Evolutionary conservation across 208 protist species (phyloP), one percentile per base, ranked within the genome.

Genomic region (Trypanosoma lewisi): DNA sequence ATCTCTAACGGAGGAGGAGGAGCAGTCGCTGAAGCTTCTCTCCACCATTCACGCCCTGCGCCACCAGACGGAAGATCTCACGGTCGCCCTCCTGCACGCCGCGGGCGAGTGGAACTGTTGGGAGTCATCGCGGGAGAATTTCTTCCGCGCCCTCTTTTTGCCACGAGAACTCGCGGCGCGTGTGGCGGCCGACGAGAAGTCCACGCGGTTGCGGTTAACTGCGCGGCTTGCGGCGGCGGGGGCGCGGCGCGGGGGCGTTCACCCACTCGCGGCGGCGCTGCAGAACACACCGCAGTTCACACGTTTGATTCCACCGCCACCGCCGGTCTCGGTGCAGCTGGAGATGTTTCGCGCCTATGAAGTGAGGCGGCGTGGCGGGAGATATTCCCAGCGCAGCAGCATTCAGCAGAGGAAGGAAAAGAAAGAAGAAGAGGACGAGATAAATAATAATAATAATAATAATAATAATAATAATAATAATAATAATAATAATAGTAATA

Each of bases 71-170:
- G 83, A 90, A 41, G 73, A 78, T n/a, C 63, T 87, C 21, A 81
- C 75, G 2, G 48, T 79, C 17, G 48, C 45, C 12, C 60, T 90
- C 17, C 68, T 90, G 28, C 77, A 87, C 51, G 65, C 80, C 17
- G 76, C 65, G 21, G 80, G 75, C 12, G 80, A 82, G 57, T 80
- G 70, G 73, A 62, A 54, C 27, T 90, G 80, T 64, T 89, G 83
- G 83, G 41, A 63, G 3, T 21, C 14, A 30, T 16, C 36, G 23
- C 25, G 44, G 8, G 23, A 51, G 44, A 50, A 31, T 27, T 27
- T 72, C 1, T 79, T 85, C 51, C 28, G 47, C 1, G 75, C 77
- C 49, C 60, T 85, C 25, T 85, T 85, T 58, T 25, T 65, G 30
- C 7, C 54, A 12, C 55, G 25, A 14, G 25, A 52, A 5, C 36